A percentile compares a stretch with the other conserved stretches of the same genome.
phyloP scores from a whole-genome alignment of 2,329 filamentous ascomycete species.

The Colletotrichum acutatum region DNA sequence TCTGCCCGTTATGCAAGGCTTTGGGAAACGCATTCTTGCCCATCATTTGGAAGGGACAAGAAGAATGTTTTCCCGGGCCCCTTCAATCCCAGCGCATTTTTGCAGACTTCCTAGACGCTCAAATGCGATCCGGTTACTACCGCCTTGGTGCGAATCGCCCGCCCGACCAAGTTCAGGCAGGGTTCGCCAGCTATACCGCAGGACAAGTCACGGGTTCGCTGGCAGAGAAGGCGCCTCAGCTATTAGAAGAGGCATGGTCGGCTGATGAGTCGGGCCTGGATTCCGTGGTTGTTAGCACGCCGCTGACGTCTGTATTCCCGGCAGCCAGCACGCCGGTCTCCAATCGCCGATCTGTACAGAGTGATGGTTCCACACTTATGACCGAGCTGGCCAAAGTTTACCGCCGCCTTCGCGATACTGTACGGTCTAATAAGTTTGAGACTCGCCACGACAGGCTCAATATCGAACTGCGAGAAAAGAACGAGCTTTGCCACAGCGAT shows the following conservation, averaged over 20 bases:
- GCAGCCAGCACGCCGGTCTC: conserved; percentile 49
- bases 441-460: conserved; percentile 48
- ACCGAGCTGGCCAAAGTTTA: conserved; percentile 71
- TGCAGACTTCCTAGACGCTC: conserved; percentile 73
- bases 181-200: conserved; percentile 52
- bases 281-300: conserved; percentile 49
- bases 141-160: conserved; percentile 48
- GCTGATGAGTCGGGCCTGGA: conserved; percentile 48
- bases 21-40: conserved; percentile 95
- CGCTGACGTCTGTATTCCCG: conserved; percentile 56
- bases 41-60: conserved; percentile 93
- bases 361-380: conserved; percentile 51
- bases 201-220: conserved; percentile 51
- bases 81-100: conserved; percentile 72
- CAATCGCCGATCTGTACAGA: conserved; percentile 45
- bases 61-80: conserved; percentile 83
- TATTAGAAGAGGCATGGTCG: conserved; percentile 54
- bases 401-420: conserved; percentile 67
- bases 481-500: conserved; percentile 66
- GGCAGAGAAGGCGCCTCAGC: conserved; percentile 50
- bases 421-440: conserved; percentile 64
- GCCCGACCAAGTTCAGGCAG: conserved; percentile 46
- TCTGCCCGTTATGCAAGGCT: conserved; percentile 96
- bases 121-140: conserved; percentile 60
- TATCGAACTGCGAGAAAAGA: conserved; percentile 43